Base-by-base conservation (phyloP, 2,329 filamentous ascomycete genomes). In the Ustulina deusta region DNA sequence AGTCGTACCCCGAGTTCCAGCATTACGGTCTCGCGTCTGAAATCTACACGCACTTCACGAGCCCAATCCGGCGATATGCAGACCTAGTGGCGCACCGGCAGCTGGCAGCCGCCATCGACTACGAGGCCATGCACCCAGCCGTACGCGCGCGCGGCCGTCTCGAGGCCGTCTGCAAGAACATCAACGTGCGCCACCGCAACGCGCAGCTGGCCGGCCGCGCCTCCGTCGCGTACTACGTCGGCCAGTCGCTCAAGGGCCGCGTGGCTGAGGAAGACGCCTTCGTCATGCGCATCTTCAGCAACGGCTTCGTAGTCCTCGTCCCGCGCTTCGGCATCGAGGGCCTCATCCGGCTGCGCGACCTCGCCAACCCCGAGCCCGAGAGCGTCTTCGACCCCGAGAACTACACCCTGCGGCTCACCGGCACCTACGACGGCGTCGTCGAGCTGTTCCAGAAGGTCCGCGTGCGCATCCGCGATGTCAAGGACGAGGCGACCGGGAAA, bases 41-140 rank as follows among this genome's bases (percentile, higher is more conserved):
- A 76, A 99, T 99, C 78, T 99, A 99, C 83, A 99, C 96, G 1
- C 96, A 99, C 80, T 99, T 99, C 82, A 99, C 96, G 0, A 97
- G 93, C 3, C 97, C 96, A 3, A 99, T 99, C 78, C 92, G 96
- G 66, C 93, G 97, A 34, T 99, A 99, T 79, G 95, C 95, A n/a
- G 96, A 99, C 83, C 87, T 99, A 2, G 90, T 97, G 63, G 95
- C 93, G 5, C 95, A 99, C 80, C 88, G 95, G 15, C 96, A 99
- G 83, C 90, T 99, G 60, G 95, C 96, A 0, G 95, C 96, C 10
- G 94, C 96, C 34, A 98, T 99, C 76, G 93, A 91, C 66, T 98
- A 98, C 83, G 94, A 94, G 82, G 85, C 90, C 44, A 86, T 96
- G n/a, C 91, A 97, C 77, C 86, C 93, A 7, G 91, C 90, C 54